These are phyloP conservation scores for Physocladia obscura DNA, from an alignment of 192 early-diverging fungal species.

Conservation along the genomic window DNA sequence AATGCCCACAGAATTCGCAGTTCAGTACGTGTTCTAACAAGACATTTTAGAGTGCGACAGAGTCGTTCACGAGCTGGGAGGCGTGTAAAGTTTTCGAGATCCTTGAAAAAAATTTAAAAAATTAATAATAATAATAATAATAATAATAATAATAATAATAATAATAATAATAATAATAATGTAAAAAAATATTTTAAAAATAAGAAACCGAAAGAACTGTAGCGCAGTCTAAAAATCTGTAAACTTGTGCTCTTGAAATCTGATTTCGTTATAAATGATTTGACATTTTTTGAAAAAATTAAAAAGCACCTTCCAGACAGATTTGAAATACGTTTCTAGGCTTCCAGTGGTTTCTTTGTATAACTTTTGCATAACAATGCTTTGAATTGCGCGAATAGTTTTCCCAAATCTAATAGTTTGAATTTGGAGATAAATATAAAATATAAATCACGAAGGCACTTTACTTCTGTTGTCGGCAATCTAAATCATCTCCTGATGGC, in stretches of 20 bases:
- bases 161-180: too few species aligned
- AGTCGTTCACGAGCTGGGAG: slow-evolving; percentile 54
- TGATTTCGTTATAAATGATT: neutral
- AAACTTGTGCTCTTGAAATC: slow-evolving; percentile 51
- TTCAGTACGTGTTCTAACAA: slow-evolving; percentile 42
- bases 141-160: too few species aligned
- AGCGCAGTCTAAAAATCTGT: slow-evolving; percentile 55
- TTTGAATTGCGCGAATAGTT: slow-evolving; percentile 43
- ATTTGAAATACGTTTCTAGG: slow-evolving; percentile 47
- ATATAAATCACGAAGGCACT: neutral
- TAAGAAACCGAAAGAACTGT: slow-evolving; percentile 40
- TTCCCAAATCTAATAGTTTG: slow-evolving; percentile 28
- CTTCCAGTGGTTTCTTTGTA: slow-evolving; percentile 40
- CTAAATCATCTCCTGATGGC: slow-evolving; percentile 6
- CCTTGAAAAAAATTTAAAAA: slow-evolving; percentile 21
- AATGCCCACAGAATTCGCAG: slow-evolving; percentile 46
- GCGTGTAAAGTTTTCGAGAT: slow-evolving; percentile 43
- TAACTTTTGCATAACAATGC: slow-evolving; percentile 44
- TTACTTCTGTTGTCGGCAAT: slow-evolving; percentile 14
- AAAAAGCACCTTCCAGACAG: slow-evolving; percentile 37
- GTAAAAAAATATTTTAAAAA: too few species aligned
- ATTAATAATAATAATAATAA: neutral
- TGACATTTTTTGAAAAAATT: neutral
- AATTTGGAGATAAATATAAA: neutral
- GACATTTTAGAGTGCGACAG: slow-evolving; percentile 49